These are phyloP conservation scores for Penicillium olsonii DNA, from an alignment of 2,329 filamentous ascomycete species.

Conservation along the genomic window DNA sequence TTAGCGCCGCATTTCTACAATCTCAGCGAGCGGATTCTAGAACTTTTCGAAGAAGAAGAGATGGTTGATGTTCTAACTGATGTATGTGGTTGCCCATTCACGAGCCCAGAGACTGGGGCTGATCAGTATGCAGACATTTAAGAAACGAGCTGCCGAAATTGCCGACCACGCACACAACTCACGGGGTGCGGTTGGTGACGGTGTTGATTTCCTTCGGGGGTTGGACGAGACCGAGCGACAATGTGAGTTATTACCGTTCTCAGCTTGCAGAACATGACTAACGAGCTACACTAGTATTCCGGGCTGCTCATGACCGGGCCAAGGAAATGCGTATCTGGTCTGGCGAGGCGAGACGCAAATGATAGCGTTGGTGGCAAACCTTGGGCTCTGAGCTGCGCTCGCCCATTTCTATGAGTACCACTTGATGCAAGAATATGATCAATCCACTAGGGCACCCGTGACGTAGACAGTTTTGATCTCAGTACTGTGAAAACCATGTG, in stretches of 20 bases:
- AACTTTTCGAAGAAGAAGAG: constrained; percentile 88
- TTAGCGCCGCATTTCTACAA: constrained; percentile 87
- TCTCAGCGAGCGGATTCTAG: constrained; percentile 80
- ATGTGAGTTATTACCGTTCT: constrained; percentile 40
- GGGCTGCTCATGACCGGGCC: constrained; percentile 71
- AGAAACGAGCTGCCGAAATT: constrained; percentile 76
- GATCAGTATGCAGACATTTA: constrained; percentile 65
- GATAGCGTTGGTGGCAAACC: constrained; percentile 8
- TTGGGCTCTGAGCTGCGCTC: constrained; percentile 30
- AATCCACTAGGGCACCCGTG: background rate
- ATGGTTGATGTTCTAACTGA: constrained; percentile 68
- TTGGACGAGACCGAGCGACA: constrained; percentile 87
- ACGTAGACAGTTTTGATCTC: background rate
- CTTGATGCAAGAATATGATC: background rate
- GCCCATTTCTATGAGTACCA: constrained; percentile 9
- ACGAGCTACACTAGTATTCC: constrained; percentile 57
- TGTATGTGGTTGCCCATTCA: constrained; percentile 27
- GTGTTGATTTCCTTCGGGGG: constrained; percentile 80
- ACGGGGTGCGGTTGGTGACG: constrained; percentile 65
- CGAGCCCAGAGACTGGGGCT: background rate
- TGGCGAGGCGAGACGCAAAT: constrained; percentile 58
- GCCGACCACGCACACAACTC: constrained; percentile 87
- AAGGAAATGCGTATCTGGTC: constrained; percentile 72
- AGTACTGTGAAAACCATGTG: background rate
- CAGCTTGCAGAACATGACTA: constrained; percentile 11